Conservation (phyloP, 2,329 filamentous ascomycete species). For the Cercospora beticola region DNA sequence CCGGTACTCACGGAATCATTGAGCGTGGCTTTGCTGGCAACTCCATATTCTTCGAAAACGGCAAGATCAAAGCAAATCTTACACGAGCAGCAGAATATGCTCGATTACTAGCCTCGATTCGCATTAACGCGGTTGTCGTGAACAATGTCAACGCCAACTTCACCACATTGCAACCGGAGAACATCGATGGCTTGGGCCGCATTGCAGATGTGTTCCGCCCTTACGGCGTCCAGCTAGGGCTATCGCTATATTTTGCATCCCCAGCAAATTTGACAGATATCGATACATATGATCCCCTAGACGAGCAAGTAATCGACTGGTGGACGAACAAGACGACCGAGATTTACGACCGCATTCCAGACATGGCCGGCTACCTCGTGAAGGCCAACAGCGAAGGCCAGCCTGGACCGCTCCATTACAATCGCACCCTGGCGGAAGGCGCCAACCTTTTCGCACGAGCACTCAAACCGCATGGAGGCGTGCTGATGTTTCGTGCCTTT, state of each 20-base stretch:
- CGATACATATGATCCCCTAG: constrained; percentile 64
- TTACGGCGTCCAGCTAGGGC: constrained; percentile 64
- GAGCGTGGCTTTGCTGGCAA: constrained; percentile 67
- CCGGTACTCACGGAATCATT: constrained; percentile 41
- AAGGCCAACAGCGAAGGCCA: constrained; percentile 74
- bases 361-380: constrained; percentile 67
- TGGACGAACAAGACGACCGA: constrained; percentile 61
- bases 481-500: constrained; percentile 71
- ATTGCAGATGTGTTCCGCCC: constrained; percentile 67
- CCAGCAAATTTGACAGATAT: constrained; percentile 59
- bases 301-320: constrained; percentile 59
- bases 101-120: constrained; percentile 64
- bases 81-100: constrained; percentile 63
- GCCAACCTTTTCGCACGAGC: constrained; percentile 67
- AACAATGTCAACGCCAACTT: constrained; percentile 73
- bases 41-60: constrained; percentile 67
- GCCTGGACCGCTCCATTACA: constrained; percentile 67
- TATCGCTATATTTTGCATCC: constrained; percentile 68
- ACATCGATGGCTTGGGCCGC: constrained; percentile 60
- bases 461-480: constrained; percentile 58
- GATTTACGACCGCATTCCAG: constrained; percentile 62
- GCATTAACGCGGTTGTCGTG: constrained; percentile 65
- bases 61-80: constrained; percentile 57
- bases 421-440: constrained; percentile 66
- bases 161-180: constrained; percentile 54